Evolutionary conservation across 768 basidiomycete genomes (phyloP), one percentile per base, ranked within the genome.

Genomic region (Xerocomus spinulosus): DNA sequence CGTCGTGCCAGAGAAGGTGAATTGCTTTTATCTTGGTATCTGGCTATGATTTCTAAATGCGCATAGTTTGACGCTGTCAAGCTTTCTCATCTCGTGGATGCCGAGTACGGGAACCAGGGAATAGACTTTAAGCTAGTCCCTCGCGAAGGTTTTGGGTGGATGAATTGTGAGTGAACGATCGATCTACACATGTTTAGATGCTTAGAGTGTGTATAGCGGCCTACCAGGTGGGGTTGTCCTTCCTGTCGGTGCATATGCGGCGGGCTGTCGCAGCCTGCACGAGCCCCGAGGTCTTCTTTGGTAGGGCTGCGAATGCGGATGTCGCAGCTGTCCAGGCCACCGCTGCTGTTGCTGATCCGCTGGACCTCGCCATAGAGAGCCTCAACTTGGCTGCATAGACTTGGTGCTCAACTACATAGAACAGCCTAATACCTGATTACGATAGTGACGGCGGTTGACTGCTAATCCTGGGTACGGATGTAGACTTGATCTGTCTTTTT

Each of bases 41-140:
- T 2, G 24, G 5, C 7, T 17, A 17, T 25, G 12, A 10, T 3
- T 30, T 29, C 37, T 54, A 9, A 28, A 25, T 47, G 17, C 18
- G 23, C 49, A 0, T 56, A 88, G 85, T 97, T 98, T 66, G 93
- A 99, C 61, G 95, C 93, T 2, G 95, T 99, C 55, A 90, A 85
- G 68, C 79, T 96, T 18, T 95, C 91, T 2, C 93, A 97, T 63
- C 77, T 97, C 39, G 94, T 99, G 6, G 94, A 95, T 61, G 96
- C 95, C 37, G 95, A 97, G 72, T 97, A 97, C 58, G 87, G 92
- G 9, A 93, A 93, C 65, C 91, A 93, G 63, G 95, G 95, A 41
- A 78, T 95, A 57, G 95, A 99, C 73, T 99, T 99, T 74, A 92
- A 94, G 72, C 84, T 94, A 79, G 88, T 97, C 36, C 94, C 94